Conservation (phyloP, 306 rosid genomes). For the Pyrus communis region DNA sequence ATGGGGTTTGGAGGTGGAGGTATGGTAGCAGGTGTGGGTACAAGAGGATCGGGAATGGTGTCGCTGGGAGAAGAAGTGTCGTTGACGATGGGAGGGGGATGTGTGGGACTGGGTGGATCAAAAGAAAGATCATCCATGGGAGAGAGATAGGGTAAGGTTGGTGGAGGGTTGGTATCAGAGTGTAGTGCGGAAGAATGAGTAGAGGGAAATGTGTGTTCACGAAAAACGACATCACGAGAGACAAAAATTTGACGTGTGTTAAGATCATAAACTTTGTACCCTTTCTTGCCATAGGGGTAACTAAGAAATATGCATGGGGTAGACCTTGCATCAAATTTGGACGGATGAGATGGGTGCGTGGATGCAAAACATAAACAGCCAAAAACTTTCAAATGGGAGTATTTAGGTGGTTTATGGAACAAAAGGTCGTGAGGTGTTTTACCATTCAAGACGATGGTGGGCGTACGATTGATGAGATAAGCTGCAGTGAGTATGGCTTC, state of each 20-base stretch:
- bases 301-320: background rate
- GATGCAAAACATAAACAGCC: background rate
- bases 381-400: background rate
- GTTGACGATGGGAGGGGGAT: no score
- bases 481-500: background rate
- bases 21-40: no score
- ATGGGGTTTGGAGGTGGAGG: no score
- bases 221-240: background rate
- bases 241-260: fast-evolving
- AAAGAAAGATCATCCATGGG: fast-evolving
- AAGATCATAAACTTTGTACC: background rate
- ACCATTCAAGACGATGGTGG: background rate
- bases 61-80: no score
- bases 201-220: background rate
- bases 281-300: background rate
- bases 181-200: background rate
- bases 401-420: background rate
- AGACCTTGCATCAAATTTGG: background rate
- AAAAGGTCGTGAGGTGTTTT: background rate
- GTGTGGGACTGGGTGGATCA: background rate
- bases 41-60: no score
- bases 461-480: background rate
- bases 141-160: background rate
- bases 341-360: background rate
- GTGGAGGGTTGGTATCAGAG: background rate